Conservation (phyloP, 2,329 filamentous ascomycete species). For the Stachybotrys echinatus region DNA sequence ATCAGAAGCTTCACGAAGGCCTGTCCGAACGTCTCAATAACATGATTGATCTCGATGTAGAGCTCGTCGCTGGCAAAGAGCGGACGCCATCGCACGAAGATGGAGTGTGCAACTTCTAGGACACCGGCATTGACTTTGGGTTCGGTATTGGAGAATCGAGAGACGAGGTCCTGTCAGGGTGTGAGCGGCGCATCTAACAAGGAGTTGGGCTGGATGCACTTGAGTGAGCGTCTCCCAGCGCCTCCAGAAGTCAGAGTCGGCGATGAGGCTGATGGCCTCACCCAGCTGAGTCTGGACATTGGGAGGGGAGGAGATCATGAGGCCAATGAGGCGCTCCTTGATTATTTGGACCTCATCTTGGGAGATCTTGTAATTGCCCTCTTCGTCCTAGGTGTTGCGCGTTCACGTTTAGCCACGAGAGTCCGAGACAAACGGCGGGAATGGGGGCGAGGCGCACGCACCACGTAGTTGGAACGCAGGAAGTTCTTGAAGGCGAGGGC, state of each 20-base stretch:
- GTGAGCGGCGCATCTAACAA: constrained; percentile 1
- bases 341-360: constrained; percentile 79
- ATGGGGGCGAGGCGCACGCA: constrained; percentile 31
- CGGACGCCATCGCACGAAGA: constrained; percentile 93
- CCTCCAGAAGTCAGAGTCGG: constrained; percentile 95
- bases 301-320: constrained; percentile 90
- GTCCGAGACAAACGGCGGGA: constrained; percentile 1
- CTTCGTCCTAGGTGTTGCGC: constrained; percentile 61
- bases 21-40: constrained; percentile 75
- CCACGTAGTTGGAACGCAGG: constrained; percentile 87
- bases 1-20: constrained; percentile 78
- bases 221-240: constrained; percentile 94
- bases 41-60: constrained; percentile 94
- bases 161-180: constrained; percentile 68
- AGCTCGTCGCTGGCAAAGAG: constrained; percentile 89
- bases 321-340: constrained; percentile 89
- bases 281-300: constrained; percentile 90
- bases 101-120: constrained; percentile 94
- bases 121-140: constrained; percentile 87
- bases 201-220: constrained; percentile 37
- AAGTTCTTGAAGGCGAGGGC: constrained; percentile 99
- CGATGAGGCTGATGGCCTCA: constrained; percentile 94
- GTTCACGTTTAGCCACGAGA: constrained; percentile 10
- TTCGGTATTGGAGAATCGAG: constrained; percentile 76
- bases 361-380: constrained; percentile 87